These are phyloP conservation scores for Rachicladosporium sp. DNA, from an alignment of 2,329 filamentous ascomycete species.

Conservation along the genomic window DNA sequence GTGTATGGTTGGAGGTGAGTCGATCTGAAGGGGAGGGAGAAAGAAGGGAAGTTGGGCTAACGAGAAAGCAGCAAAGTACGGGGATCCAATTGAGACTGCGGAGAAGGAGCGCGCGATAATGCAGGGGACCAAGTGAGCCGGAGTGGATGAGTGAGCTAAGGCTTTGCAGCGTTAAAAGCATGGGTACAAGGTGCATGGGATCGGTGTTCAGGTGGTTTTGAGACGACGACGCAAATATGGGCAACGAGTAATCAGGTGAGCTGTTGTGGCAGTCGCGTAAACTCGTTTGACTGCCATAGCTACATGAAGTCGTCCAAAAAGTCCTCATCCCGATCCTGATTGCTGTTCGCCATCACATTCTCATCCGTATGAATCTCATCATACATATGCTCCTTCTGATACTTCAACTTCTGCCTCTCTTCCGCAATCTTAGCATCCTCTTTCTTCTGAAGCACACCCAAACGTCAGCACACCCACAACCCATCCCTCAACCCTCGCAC, in stretches of 20 bases:
- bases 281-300: too few species aligned
- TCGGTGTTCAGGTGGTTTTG: too few species aligned
- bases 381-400: slow-evolving; percentile 95
- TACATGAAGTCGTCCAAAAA: slow-evolving; percentile 89
- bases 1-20: slow-evolving; percentile 20
- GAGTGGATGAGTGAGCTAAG: background rate
- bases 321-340: slow-evolving; percentile 66
- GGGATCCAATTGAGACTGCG: slow-evolving; percentile 23
- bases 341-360: slow-evolving; percentile 63
- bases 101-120: slow-evolving; percentile 19
- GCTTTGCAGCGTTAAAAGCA: too few species aligned
- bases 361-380: slow-evolving; percentile 83
- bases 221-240: too few species aligned
- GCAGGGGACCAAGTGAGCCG: background rate
- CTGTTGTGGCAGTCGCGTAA: too few species aligned
- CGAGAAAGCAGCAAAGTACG: slow-evolving; percentile 18
- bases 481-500: background rate
- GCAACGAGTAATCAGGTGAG: too few species aligned
- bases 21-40: background rate
- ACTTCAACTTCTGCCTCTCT: slow-evolving; percentile 80
- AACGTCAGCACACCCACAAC: slow-evolving; percentile 20
- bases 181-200: too few species aligned
- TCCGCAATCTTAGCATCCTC: slow-evolving; percentile 61
- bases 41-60: slow-evolving; percentile 4
- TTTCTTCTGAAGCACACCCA: slow-evolving; percentile 43